Percentiles rank a stretch among this genome's conserved stretches.
Conservation (phyloP, 805 yeast genomes). For the Candida ficus region DNA sequence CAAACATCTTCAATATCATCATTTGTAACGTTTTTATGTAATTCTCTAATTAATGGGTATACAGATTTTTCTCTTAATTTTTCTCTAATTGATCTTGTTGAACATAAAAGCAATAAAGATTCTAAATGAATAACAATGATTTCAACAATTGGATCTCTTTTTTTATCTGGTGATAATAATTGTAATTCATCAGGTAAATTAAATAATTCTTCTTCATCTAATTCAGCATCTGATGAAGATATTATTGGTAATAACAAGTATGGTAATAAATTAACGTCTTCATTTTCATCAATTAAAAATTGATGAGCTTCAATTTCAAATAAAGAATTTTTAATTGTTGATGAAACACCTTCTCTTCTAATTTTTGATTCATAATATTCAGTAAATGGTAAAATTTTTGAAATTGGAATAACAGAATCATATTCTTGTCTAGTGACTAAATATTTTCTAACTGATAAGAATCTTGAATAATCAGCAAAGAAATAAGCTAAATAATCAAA, state of each 20-base stretch:
- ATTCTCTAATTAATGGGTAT: slow-evolving; percentile 80
- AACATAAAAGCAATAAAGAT: slow-evolving; percentile 70
- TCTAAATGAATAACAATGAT: slow-evolving; percentile 73
- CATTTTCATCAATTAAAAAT: slow-evolving; percentile 50
- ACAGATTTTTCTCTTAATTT: slow-evolving; percentile 74
- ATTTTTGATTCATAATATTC: slow-evolving; percentile 71
- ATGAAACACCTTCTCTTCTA: slow-evolving; percentile 89
- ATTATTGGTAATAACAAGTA: slow-evolving; percentile 79
- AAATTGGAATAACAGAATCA: slow-evolving; percentile 71
- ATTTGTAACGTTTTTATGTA: slow-evolving; percentile 55
- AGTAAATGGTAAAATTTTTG: slow-evolving; percentile 79
- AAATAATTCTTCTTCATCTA: slow-evolving; percentile 80
- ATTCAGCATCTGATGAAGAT: slow-evolving; percentile 61
- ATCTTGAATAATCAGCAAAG: slow-evolving; percentile 86
- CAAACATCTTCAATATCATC: slow-evolving; percentile 59
- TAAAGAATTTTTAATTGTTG: slow-evolving; percentile 83
- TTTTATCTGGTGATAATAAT: slow-evolving; percentile 66
- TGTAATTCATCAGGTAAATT: slow-evolving; percentile 87
- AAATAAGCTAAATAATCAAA: slow-evolving; percentile 83
- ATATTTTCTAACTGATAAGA: slow-evolving; percentile 66
- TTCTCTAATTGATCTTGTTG: slow-evolving; percentile 71
- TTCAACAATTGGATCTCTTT: slow-evolving; percentile 65
- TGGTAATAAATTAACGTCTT: slow-evolving; percentile 66
- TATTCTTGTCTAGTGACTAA: slow-evolving; percentile 68
- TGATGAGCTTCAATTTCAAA: slow-evolving; percentile 73